phyloP scores from a whole-genome alignment of 208 protist species.

The Crithidia sp. region DNA sequence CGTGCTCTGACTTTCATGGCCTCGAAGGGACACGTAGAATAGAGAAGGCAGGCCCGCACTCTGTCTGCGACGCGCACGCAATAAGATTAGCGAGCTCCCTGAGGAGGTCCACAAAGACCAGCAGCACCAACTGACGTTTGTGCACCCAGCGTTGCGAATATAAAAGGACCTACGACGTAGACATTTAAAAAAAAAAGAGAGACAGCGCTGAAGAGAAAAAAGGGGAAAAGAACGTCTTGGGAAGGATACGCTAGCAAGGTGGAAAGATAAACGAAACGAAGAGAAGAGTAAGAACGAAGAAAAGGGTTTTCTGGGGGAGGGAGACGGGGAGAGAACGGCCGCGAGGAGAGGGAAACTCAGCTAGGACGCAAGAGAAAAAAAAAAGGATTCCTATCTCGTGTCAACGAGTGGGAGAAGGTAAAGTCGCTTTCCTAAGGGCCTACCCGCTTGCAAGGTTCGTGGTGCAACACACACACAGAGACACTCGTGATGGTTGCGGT shows the following conservation, averaged over 20 bases:
- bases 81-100: too few species aligned
- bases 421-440: too few species aligned
- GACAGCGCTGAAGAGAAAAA: conserved; percentile 3
- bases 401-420: too few species aligned
- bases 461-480: too few species aligned
- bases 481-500: too few species aligned
- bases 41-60: too few species aligned
- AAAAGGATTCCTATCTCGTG: background rate
- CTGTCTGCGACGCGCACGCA: too few species aligned
- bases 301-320: background rate
- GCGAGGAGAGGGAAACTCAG: background rate
- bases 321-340: background rate
- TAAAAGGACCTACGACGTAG: background rate
- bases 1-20: background rate
- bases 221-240: background rate
- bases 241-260: background rate
- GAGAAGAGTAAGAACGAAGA: conserved; percentile 13
- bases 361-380: conserved; percentile 2
- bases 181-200: conserved; percentile 1
- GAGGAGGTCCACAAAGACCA: too few species aligned
- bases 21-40: too few species aligned
- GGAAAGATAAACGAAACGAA: conserved; percentile 25
- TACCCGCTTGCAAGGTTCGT: too few species aligned
- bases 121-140: too few species aligned
- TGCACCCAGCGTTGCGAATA: too few species aligned